A percentile compares a stretch with the other conserved stretches of the same genome.
These are phyloP conservation scores for Picea abies DNA, from an alignment of 83 land plant species.

Conservation along the genomic window DNA sequence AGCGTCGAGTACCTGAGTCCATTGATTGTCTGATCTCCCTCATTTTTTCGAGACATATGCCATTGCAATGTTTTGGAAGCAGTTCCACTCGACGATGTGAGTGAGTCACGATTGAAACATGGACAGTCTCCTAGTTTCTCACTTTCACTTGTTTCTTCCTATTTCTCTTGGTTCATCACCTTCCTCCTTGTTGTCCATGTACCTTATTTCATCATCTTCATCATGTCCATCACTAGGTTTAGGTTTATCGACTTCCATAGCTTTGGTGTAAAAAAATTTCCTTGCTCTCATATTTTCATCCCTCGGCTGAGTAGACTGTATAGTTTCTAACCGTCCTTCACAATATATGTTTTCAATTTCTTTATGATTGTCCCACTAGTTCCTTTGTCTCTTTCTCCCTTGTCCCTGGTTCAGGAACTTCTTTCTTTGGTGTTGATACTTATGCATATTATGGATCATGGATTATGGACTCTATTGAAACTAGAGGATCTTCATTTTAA, in stretches of 20 bases:
- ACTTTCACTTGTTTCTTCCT: not conserved
- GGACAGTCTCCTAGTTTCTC: not conserved
- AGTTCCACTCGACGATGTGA: too few species aligned
- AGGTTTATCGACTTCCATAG: not conserved
- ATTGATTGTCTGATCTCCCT: too few species aligned
- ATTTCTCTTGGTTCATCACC: not conserved
- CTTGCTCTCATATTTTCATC: conserved; percentile 26
- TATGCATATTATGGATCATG: too few species aligned
- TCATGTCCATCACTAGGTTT: not conserved
- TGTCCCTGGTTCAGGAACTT: too few species aligned
- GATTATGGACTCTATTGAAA: too few species aligned
- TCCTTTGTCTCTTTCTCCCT: too few species aligned
- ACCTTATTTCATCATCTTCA: not conserved
- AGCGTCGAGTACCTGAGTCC: too few species aligned
- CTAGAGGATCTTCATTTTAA: too few species aligned
- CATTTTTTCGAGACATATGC: too few species aligned
- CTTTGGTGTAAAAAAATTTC: conserved; percentile 31
- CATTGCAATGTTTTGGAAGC: too few species aligned
- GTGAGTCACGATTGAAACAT: too few species aligned
- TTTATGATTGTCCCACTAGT: not conserved
- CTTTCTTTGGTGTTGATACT: too few species aligned
- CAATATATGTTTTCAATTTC: not conserved
- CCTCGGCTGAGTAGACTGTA: not conserved
- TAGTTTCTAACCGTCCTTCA: not conserved
- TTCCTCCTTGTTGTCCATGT: not conserved